Evolutionary conservation across 805 yeast genomes (phyloP), one percentile per base, ranked within the genome.

Genomic region (Yarrowia porcina): DNA sequence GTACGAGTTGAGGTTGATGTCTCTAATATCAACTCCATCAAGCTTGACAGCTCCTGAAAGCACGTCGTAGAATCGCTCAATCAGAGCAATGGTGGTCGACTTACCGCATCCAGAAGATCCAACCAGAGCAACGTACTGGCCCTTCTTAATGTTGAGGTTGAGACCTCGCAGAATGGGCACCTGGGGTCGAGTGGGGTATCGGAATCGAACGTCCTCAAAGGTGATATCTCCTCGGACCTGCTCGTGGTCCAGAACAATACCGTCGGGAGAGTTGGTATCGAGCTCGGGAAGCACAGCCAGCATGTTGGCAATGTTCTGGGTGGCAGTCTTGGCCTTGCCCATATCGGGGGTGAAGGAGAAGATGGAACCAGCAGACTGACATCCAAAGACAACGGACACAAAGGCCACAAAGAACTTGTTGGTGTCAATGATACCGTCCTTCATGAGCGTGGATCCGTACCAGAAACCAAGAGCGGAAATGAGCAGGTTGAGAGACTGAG

Each of bases 81-180:
- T 73, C 35, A 69, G 61, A 1, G 83, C 74, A 18, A 86, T 84
- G 36, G 85, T 77, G 2, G 88, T 84, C 6, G 83, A 79, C 69
- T 83, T 83, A 18, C 88, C 88, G 64, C 85, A 80, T 1, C 88
- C 88, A 1, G 85, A 81, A 0, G 87, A 80, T 2, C 87, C 88
- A 6, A 93, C 86, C 3, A 93, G 74, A 61, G 85, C 94, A 13
- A 86, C 85, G 36, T 82, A 74, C 64, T 79, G 75, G 2, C 82
- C 80, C 9, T 79, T 71, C n/a, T 79, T 72, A 38, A 91, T 77
- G 0, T 69, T 67, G 13, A 88, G 67, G 49, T 74, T 73, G 2
- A 89, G 75, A 35, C 84, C 74, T 1, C 80, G 75, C 27, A 93
- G 71, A 0, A 84, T 84, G 5, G 74, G 73, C 0, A 77, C 78